Conservation (phyloP, 1,284 basidiomycete genomes). For the Pyrrhoderma noxium region DNA sequence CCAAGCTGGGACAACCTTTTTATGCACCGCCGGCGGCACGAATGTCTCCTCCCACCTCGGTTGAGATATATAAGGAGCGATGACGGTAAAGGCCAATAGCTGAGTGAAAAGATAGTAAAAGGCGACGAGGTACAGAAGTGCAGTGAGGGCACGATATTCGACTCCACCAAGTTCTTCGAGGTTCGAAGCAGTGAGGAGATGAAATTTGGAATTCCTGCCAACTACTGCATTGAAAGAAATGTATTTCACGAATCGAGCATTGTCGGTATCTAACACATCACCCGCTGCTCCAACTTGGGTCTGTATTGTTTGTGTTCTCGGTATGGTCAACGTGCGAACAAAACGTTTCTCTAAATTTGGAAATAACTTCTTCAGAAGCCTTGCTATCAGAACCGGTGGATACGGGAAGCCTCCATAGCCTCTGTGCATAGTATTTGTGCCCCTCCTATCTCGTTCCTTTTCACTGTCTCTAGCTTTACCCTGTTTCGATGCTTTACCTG, state of each 20-base stretch:
- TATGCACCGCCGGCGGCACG: slow-evolving; percentile 45
- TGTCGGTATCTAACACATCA: background rate
- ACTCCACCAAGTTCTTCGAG: slow-evolving; percentile 90
- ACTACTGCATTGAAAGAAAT: slow-evolving; percentile 82
- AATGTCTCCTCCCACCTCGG: slow-evolving; percentile 51
- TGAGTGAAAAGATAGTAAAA: slow-evolving; percentile 71
- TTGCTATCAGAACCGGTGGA: slow-evolving; percentile 52
- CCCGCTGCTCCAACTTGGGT: background rate
- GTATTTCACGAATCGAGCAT: slow-evolving; percentile 62
- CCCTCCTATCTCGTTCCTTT: slow-evolving; percentile 1
- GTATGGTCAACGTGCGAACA: slow-evolving; percentile 64
- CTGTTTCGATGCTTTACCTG: no score
- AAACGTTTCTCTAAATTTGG: slow-evolving; percentile 49
- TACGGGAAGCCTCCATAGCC: slow-evolving; percentile 89
- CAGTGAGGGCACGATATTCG: slow-evolving; percentile 82
- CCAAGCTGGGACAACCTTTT: slow-evolving; percentile 57
- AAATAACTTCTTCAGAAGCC: slow-evolving; percentile 44
- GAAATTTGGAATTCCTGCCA: slow-evolving; percentile 83
- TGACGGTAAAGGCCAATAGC: slow-evolving; percentile 57
- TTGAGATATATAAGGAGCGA: slow-evolving; percentile 70
- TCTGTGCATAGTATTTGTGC: slow-evolving; percentile 22
- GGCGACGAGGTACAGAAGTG: slow-evolving; percentile 73
- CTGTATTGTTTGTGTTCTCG: slow-evolving; percentile 59
- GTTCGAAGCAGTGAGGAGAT: slow-evolving; percentile 72
- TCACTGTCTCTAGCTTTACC: slow-evolving; percentile 2